Percentiles rank a stretch among this genome's conserved stretches.
These are phyloP conservation scores for Verbena officinalis DNA, from an alignment of 257 asterid species.

Conservation along the genomic window DNA sequence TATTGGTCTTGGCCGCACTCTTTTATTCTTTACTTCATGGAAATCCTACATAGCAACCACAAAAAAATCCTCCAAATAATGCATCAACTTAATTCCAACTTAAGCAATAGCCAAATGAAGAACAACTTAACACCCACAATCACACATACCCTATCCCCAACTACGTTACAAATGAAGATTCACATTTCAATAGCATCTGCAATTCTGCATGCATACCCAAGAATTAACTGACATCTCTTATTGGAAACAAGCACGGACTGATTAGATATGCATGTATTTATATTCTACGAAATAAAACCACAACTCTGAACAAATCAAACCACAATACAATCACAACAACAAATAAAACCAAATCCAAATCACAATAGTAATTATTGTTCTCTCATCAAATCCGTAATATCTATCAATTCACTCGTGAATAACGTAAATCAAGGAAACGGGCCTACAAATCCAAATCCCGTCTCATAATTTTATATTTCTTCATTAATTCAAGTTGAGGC, in stretches of 20 bases:
- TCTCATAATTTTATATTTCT: slow-evolving; percentile 22
- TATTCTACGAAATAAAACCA: background rate
- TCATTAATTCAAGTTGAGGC: slow-evolving; percentile 26
- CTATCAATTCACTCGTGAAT: slow-evolving; percentile 5
- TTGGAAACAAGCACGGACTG: background rate
- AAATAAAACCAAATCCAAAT: slow-evolving; percentile 24
- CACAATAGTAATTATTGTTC: background rate
- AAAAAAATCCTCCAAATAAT: slow-evolving; percentile 18
- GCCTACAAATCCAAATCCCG: slow-evolving; percentile 27
- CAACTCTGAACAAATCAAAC: slow-evolving; percentile 10
- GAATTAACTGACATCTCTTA: slow-evolving; percentile 3
- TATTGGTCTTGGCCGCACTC: slow-evolving; percentile 63
- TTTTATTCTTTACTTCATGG: slow-evolving; percentile 50
- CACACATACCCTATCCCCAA: slow-evolving; percentile 13
- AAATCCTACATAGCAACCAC: slow-evolving; percentile 48
- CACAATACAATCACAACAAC: slow-evolving; percentile 16
- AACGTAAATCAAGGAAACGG: slow-evolving; percentile 2
- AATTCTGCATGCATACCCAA: background rate
- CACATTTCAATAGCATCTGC: slow-evolving; percentile 3
- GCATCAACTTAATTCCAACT: slow-evolving; percentile 10
- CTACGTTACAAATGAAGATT: background rate
- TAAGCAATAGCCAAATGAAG: slow-evolving; percentile 25
- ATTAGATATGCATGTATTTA: no score
- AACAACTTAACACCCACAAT: background rate
- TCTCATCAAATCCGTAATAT: slow-evolving; percentile 18